These are phyloP conservation scores for Sporothrix euskadiensis DNA, from an alignment of 2,329 filamentous ascomycete species.

Conservation along the genomic window DNA sequence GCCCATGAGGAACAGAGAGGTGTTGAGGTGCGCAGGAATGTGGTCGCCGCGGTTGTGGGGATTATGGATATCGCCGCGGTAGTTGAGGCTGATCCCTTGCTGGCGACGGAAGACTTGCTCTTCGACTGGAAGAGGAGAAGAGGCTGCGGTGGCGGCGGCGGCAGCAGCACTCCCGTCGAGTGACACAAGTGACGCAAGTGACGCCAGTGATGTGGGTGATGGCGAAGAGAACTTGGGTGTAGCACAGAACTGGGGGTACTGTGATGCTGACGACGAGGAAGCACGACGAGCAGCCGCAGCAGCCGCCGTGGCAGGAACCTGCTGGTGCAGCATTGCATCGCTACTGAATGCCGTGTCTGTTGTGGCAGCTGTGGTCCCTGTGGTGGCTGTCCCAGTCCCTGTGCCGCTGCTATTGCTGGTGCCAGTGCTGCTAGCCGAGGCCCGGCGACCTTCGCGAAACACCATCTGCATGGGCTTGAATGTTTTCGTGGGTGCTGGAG, in stretches of 20 bases:
- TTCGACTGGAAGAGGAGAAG: constrained; percentile 1
- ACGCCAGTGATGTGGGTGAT: background rate
- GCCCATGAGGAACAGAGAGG: constrained; percentile 30
- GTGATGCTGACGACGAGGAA: background rate
- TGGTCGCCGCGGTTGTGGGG: constrained; percentile 32
- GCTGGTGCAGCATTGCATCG: background rate
- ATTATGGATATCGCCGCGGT: constrained; percentile 32
- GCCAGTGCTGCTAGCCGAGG: constrained; percentile 26
- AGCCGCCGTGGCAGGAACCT: background rate
- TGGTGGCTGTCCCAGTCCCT: background rate
- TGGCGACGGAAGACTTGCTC: constrained; percentile 28
- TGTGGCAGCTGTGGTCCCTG: background rate
- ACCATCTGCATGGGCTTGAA: constrained; percentile 33
- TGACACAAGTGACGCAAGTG: background rate
- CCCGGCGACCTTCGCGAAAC: constrained; percentile 24
- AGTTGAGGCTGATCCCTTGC: constrained; percentile 32
- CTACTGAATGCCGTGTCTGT: background rate
- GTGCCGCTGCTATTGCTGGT: constrained; percentile 23
- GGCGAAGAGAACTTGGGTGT: background rate
- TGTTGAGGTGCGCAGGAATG: constrained; percentile 30
- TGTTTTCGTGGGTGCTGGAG: constrained; percentile 1
- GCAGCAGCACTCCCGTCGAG: background rate
- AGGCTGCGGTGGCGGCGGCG: background rate
- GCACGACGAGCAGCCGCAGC: background rate
- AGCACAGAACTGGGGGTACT: background rate